Percentiles rank a stretch among this genome's conserved stretches.
Conservation (phyloP, 1,139 yeast genomes). For the Kodamaea alishanica region DNA sequence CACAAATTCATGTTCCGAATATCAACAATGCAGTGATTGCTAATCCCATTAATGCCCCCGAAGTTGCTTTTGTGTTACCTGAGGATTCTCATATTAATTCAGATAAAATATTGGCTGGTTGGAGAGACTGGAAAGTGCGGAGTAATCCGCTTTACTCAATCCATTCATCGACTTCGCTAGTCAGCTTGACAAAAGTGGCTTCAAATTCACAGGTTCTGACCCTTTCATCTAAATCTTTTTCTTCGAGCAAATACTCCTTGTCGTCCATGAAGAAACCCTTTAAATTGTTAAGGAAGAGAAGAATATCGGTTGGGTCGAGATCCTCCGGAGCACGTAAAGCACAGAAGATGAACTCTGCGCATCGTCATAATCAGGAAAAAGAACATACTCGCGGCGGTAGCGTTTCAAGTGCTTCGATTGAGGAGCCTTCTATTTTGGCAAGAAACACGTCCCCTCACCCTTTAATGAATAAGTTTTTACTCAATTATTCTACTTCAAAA, state of each 20-base stretch:
- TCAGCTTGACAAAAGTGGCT: conserved; percentile 23
- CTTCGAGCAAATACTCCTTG: conserved; percentile 10
- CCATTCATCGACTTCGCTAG: conserved; percentile 19
- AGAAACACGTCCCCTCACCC: conserved; percentile 46
- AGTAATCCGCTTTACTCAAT: conserved; percentile 60
- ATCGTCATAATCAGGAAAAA: background rate
- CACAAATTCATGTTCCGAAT: background rate
- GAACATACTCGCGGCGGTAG: background rate
- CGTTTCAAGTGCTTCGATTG: no score
- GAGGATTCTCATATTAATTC: conserved; percentile 12
- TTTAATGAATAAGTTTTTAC: conserved; percentile 51
- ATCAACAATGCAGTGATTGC: background rate
- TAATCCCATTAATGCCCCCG: background rate
- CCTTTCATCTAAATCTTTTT: conserved; percentile 19
- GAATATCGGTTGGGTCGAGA: no score
- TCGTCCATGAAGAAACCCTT: conserved; percentile 21
- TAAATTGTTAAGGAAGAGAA: conserved; percentile 17
- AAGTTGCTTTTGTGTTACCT: conserved; percentile 1
- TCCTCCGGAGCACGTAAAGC: conserved; percentile 1
- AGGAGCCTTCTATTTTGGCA: conserved; percentile 3
- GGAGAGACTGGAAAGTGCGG: conserved; percentile 87
- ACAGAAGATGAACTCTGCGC: conserved; percentile 15
- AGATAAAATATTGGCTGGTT: conserved; percentile 53
- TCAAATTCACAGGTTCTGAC: conserved; percentile 23
- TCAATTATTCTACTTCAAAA: conserved; percentile 54